phyloP scores from a whole-genome alignment of 148 eudicot genomes.

The Fagopyrum tataricum region DNA sequence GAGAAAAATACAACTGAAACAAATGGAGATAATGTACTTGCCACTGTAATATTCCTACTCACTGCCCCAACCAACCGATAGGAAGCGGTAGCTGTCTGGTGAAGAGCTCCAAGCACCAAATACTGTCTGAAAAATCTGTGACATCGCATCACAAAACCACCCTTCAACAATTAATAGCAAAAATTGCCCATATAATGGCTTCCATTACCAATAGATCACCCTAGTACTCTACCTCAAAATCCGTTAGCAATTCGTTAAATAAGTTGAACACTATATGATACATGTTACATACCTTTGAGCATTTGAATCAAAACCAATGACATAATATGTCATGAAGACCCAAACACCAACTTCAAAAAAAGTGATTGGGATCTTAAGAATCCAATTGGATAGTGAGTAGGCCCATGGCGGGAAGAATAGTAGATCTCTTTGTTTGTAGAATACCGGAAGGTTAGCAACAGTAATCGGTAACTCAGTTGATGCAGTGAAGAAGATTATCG shows the following conservation, averaged over 20 bases:
- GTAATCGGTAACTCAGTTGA: slow-evolving; percentile 50
- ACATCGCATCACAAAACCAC: neutral
- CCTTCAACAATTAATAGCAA: neutral
- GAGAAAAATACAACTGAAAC: slow-evolving; percentile 30
- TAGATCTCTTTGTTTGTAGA: slow-evolving; percentile 64
- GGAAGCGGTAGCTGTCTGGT: slow-evolving; percentile 49
- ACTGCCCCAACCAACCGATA: slow-evolving; percentile 43
- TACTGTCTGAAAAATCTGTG: slow-evolving; percentile 57
- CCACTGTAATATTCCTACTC: slow-evolving; percentile 44
- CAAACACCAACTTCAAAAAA: slow-evolving; percentile 39
- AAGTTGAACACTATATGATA: neutral
- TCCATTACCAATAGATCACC: neutral
- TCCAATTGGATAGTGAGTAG: slow-evolving; percentile 53
- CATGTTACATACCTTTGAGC: slow-evolving; percentile 37
- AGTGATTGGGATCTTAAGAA: slow-evolving; percentile 52
- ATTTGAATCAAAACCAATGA: slow-evolving; percentile 66
- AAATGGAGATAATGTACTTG: slow-evolving; percentile 49
- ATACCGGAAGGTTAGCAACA: slow-evolving; percentile 58
- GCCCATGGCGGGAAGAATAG: slow-evolving; percentile 72
- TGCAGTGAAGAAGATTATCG: slow-evolving; percentile 37
- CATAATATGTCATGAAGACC: slow-evolving; percentile 49
- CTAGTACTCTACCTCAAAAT: neutral
- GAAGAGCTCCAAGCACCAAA: slow-evolving; percentile 35
- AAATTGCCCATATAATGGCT: neutral
- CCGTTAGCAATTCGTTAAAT: neutral